Base-by-base conservation (phyloP, 1,284 basidiomycete genomes). In the Ceratobasidium sp. region DNA sequence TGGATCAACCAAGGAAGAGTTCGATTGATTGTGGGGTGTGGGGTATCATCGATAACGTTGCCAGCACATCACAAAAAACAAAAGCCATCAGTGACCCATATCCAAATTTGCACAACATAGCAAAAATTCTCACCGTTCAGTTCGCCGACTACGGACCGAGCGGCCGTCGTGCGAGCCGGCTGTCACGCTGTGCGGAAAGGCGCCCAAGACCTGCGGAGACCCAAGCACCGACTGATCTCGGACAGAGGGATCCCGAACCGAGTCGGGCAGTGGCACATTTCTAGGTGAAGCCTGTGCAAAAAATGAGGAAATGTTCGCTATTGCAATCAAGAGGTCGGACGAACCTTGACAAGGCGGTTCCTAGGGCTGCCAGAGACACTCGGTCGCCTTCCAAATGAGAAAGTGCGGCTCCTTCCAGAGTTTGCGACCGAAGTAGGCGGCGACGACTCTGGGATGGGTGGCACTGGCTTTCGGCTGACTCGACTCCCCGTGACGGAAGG, bases 211-310 rank as follows among this genome's bases (percentile, higher is more conserved):
- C 12, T 28, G 50, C 18, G 62, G 50, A 2, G 46, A 41, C 1
- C 62, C 62, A 18, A 45, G 39, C 4, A 60, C 16, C 26, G 58
- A 60, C 3, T n/a, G 36, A 16, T 65, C 46, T 43, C 62, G 48
- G 34, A 57, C n/a, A n/a, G n/a, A n/a, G n/a, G n/a, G 36, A 16
- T 65, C 46, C 30, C 62, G 48, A 23, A 57, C 53, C 32, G 65
- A 69, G 5, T 58, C 65, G 12, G 65, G 65, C 9, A 69, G 53
- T n/a, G 65, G 52, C 1, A 69, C 65, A 12, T 69, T 30, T 28
- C 52, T 14, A 1, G 65, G 65, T 3, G 65, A 46, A 1, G 65
- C 3, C 65, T 69, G 32, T 14, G 30, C 9, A 67, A 55, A n/a
- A 55, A 28, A 1, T 39, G 4, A 26, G 52, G 14, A 45, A 23